Base-by-base conservation (phyloP, 1,284 basidiomycete species). In the Wallemia ichthyophaga region DNA sequence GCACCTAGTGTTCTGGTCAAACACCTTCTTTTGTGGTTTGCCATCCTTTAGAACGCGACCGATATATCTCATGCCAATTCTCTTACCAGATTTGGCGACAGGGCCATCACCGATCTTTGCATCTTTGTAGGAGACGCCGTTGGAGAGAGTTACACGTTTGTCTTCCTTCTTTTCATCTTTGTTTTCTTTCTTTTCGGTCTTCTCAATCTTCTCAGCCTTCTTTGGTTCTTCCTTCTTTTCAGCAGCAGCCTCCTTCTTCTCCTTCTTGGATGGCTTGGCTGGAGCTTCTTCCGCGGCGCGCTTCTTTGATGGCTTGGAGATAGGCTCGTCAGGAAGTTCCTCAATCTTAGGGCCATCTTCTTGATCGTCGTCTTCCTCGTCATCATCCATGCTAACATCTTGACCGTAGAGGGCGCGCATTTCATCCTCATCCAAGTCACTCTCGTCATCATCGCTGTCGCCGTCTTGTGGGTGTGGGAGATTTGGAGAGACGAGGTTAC, bases 1-100 rank as follows among this genome's bases (percentile, higher is more conserved):
- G 64, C 91, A 91, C 68, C 80, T 82, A 62, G 77, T 81, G 72
- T 94, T 94, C 67, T 79, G 74, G 72, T 96, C 91, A 66, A 95
- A 95, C 55, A 83, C 69, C 69, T 83, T 86, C 68, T 82, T 81
- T 63, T 72, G 71, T 56, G 95, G 76, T 72, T 88, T 91, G 64
- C 71, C 71, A 59, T 71, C 67, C 68, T n/a, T 25, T n/a, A 33
- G 17, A 53, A 28, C 21, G n/a, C 37, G 27, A 65, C 87, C 91
- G 64, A 89, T 79, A 70, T 91, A 91, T 59, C 87, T 77, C 83
- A 96, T 87, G 62, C 74, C 75, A 59, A 95, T 76, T 60, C 75
- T 80, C 72, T 83, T 80, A 55, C 91, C 91, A 60, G 79, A 76
- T 75, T 92, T 94, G 31, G 85, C 88, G 66, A 74, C 74, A 28